Percentiles rank a stretch among this genome's conserved stretches.
Conservation (phyloP, 331 rosid genomes). For the Pyracantha coccinea region DNA sequence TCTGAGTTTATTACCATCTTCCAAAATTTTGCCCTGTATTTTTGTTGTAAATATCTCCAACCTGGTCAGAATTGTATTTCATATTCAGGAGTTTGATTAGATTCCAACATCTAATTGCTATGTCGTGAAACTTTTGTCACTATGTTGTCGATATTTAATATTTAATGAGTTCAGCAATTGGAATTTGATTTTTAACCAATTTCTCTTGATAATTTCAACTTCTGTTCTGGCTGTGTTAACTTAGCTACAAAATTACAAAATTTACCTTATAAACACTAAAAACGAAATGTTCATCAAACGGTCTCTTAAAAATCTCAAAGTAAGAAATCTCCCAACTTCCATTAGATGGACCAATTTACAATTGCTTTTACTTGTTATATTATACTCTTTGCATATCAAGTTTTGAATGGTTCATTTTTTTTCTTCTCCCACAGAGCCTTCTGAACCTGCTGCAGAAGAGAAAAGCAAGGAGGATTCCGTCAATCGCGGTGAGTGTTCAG, state of each 20-base stretch:
- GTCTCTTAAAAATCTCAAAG: background rate
- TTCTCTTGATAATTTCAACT: too few species aligned
- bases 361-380: background rate
- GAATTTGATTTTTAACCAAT: background rate
- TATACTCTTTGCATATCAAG: background rate
- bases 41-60: background rate
- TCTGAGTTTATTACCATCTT: background rate
- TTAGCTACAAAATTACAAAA: too few species aligned
- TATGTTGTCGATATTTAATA: too few species aligned
- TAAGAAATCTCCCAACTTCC: background rate
- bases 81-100: too few species aligned
- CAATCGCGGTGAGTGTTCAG: constrained; percentile 43
- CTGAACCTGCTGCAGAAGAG: constrained; percentile 35
- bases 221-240: too few species aligned
- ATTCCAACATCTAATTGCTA: too few species aligned
- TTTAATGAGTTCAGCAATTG: background rate
- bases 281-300: background rate
- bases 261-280: too few species aligned
- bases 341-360: background rate
- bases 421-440: constrained; percentile 28
- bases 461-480: constrained; percentile 42
- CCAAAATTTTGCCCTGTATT: background rate
- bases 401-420: background rate
- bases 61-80: background rate
- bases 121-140: too few species aligned